Base-by-base conservation (phyloP, 352 stramenopile species). In the Phytophthora aleatoria region DNA sequence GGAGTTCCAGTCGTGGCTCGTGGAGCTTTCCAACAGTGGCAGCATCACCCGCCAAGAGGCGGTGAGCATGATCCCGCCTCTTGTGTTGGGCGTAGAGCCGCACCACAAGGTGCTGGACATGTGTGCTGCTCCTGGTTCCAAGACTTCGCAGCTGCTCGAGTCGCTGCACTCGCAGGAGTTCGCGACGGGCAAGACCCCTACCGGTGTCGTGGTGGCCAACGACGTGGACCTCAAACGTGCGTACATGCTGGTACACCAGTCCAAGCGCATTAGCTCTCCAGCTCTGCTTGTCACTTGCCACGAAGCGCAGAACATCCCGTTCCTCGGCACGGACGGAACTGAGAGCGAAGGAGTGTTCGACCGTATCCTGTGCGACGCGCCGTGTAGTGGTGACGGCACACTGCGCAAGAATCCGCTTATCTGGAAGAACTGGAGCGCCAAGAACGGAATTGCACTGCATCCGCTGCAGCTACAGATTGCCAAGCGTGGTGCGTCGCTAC, bases 211-310 rank as follows among this genome's bases (percentile, higher is more conserved):
- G 12, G 76, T 99, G 33, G 97, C 97, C 30, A 99, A 99, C 64
- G 97, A 99, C 74, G 86, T 96, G 73, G 95, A 99, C 74, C 76
- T 95, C 35, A 98, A 99, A 78, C 88, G 98, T 30, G 96, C 97
- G 0, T 99, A 99, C 79, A 99, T 99, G 95, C 91, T 99, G 13
- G 93, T 98, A 39, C 95, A 99, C 74, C 97, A 99, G 74, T 94
- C 96, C n/a, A 97, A 98, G 71, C 91, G 97, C 20, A 96, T 99
- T 47, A 90, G 93, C 57, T 98, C 92, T 57, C 91, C 96, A 8
- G 90, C 90, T 9, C 69, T 99, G 3, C 83, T 99, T 54, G 94
- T 99, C 42, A 99, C 97, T 33, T 97, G 89, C 64, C 97, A 98
- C 64, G 89, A 99, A 71, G 98, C 95, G 5, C 91, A 99, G 76